Conservation (phyloP, 768 basidiomycete species). For the Boletus pseudo-olivaceus region DNA sequence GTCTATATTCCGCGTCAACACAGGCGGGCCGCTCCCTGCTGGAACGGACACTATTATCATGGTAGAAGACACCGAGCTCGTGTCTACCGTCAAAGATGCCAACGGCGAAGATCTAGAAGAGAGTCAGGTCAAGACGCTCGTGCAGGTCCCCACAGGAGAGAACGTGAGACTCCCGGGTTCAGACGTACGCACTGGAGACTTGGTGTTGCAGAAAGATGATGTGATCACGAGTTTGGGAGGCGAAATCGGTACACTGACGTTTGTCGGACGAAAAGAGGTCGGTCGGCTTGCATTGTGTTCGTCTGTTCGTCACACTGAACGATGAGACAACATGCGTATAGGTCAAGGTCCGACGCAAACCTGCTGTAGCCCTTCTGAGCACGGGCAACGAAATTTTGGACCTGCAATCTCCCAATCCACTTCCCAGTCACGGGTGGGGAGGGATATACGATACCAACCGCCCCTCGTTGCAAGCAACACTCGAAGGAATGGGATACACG, state of each 20-base stretch:
- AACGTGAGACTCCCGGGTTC: constrained; percentile 74
- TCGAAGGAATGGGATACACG: constrained; percentile 71
- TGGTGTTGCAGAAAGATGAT: constrained; percentile 61
- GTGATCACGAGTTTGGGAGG: constrained; percentile 66
- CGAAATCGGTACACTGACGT: constrained; percentile 78
- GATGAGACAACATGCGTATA: constrained; percentile 25
- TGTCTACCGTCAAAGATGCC: constrained; percentile 44
- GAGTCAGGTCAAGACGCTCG: constrained; percentile 63
- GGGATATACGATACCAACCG: constrained; percentile 86
- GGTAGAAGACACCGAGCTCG: constrained; percentile 87
- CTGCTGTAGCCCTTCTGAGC: constrained; percentile 75
- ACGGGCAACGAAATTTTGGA: constrained; percentile 84
- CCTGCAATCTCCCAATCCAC: constrained; percentile 42
- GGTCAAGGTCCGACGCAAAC: constrained; percentile 70
- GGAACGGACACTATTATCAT: constrained; percentile 82
- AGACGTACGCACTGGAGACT: constrained; percentile 65
- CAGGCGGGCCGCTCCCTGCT: constrained; percentile 74
- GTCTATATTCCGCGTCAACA: constrained; percentile 68
- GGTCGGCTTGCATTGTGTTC: constrained; percentile 3
- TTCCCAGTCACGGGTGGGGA: constrained; percentile 48
- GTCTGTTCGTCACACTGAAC: neutral
- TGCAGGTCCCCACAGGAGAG: constrained; percentile 57
- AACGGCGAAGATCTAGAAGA: constrained; percentile 57
- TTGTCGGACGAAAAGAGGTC: constrained; percentile 73
- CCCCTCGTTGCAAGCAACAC: constrained; percentile 66